Percentiles rank a stretch among this genome's conserved stretches.
phyloP scores from a whole-genome alignment of 176 grass and related monocot species.

The Rhipidocladum racemiflorum region DNA sequence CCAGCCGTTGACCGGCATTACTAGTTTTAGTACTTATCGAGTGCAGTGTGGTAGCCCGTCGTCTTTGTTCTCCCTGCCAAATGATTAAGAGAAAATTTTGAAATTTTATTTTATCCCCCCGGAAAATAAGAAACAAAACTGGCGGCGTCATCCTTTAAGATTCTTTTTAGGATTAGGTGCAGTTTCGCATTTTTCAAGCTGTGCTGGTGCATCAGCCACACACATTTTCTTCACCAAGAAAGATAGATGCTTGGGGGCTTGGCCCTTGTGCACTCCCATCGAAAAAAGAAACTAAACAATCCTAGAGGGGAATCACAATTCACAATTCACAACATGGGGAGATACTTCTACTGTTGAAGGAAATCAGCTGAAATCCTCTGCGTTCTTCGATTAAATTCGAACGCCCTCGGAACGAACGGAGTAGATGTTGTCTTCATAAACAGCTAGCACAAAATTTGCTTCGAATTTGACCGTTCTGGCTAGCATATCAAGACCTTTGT shows the following conservation, averaged over 20 bases:
- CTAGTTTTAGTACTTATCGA: background rate
- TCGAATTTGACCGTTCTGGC: background rate
- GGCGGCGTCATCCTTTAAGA: background rate
- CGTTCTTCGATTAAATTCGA: background rate
- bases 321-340: background rate
- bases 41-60: background rate
- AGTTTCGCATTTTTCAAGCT: background rate
- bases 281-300: background rate
- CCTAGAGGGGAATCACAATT: background rate
- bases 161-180: background rate
- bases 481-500: background rate
- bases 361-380: background rate
- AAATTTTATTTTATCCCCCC: background rate
- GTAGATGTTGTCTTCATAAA: background rate
- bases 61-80: background rate
- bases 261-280: background rate
- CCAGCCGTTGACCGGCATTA: constrained; percentile 25
- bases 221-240: background rate
- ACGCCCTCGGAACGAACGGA: background rate
- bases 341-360: background rate
- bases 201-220: background rate
- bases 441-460: too few relatives aligned
- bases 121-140: too few relatives aligned
- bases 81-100: background rate
- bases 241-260: background rate